A percentile compares a stretch with the other conserved stretches of the same genome.
phyloP scores from a whole-genome alignment of 2,329 filamentous ascomycete species.

The Fusarium sp. region DNA sequence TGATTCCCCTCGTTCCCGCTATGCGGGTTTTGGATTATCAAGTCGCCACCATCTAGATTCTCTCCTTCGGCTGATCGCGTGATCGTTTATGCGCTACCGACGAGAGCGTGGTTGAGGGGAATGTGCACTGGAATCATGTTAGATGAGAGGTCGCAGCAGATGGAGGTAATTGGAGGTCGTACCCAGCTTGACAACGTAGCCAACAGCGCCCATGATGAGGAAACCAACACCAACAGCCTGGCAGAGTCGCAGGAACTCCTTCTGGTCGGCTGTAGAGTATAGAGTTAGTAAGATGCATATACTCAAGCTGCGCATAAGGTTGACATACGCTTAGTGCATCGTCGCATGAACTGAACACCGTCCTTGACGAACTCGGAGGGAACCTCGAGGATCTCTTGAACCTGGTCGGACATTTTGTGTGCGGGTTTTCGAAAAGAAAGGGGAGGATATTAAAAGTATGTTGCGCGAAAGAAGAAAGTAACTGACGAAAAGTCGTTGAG shows the following conservation, averaged over 20 bases:
- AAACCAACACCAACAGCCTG: conserved; percentile 79
- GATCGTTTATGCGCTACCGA: conserved; percentile 72
- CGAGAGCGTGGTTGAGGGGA: conserved; percentile 79
- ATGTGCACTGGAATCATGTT: conserved; percentile 71
- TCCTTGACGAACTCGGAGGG: conserved; percentile 76
- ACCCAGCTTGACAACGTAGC: conserved; percentile 80
- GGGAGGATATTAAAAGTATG: conserved; percentile 35
- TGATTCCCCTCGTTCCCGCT: conserved; percentile 31
- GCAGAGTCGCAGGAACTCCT: conserved; percentile 63
- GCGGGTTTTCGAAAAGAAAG: conserved; percentile 11
- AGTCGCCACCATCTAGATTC: conserved; percentile 39
- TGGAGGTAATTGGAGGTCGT: conserved; percentile 49
- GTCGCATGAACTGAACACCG: conserved; percentile 73
- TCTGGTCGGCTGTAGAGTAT: conserved; percentile 56
- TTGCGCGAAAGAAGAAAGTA: conserved; percentile 9
- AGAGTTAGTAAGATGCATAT: conserved; percentile 10
- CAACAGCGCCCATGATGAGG: conserved; percentile 79
- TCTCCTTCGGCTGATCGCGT: conserved; percentile 50
- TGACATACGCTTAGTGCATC: conserved; percentile 73
- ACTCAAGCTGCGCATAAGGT: neutral
- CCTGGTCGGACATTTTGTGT: conserved; percentile 73
- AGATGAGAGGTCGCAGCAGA: conserved; percentile 5
- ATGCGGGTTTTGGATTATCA: conserved; percentile 33
- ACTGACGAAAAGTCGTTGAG: conserved; percentile 14
- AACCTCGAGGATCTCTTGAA: conserved; percentile 80